phyloP scores from a whole-genome alignment of 345 rosid species.

The Pugionium dolabratum region DNA sequence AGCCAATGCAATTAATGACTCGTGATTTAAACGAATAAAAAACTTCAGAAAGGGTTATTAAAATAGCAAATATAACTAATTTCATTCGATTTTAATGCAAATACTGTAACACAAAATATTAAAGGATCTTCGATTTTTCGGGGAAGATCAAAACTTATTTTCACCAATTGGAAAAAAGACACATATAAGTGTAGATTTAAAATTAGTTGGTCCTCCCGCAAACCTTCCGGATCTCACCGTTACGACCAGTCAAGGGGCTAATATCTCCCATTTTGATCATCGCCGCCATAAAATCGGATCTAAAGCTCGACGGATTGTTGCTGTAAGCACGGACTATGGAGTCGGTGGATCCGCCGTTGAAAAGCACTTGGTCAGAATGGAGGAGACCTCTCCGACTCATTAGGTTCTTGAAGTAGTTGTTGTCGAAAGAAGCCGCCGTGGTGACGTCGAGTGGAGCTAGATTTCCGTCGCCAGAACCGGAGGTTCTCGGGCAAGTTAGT shows the following conservation, averaged over 20 bases:
- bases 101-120: too few relatives aligned
- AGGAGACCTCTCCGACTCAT: slow-evolving; percentile 63
- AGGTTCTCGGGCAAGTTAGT: slow-evolving; percentile 51
- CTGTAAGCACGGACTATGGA: slow-evolving; percentile 60
- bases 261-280: slow-evolving; percentile 89
- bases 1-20: too few relatives aligned
- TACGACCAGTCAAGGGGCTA: slow-evolving; percentile 71
- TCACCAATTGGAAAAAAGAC: background rate
- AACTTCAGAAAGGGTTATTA: too few relatives aligned
- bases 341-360: slow-evolving; percentile 74
- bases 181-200: background rate
- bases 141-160: slow-evolving; percentile 10
- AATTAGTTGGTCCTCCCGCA: slow-evolving; percentile 63
- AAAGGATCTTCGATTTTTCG: background rate
- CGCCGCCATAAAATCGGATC: slow-evolving; percentile 59
- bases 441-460: slow-evolving; percentile 67
- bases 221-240: slow-evolving; percentile 73
- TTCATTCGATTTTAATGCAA: too few relatives aligned
- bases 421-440: slow-evolving; percentile 62
- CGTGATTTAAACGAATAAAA: too few relatives aligned
- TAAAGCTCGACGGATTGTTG: slow-evolving; percentile 53
- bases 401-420: slow-evolving; percentile 70
- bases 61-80: too few relatives aligned
- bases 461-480: slow-evolving; percentile 57
- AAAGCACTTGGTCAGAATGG: slow-evolving; percentile 71